phyloP scores from a whole-genome alignment of 306 rosid species.

The Sicyos baderoa region DNA sequence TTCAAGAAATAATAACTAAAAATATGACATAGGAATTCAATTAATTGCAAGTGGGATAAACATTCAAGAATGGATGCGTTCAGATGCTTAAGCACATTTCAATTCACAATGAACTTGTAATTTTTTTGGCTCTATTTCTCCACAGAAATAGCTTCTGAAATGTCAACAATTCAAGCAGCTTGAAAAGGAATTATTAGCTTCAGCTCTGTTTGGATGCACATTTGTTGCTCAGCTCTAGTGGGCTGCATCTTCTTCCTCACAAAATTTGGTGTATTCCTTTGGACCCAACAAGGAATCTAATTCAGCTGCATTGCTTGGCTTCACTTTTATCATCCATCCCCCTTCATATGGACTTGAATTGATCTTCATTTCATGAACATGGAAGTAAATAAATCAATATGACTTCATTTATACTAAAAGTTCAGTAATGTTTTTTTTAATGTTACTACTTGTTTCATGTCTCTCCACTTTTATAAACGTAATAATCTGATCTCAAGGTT shows the following conservation, averaged over 20 bases:
- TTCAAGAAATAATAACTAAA: neutral
- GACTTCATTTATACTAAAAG: neutral
- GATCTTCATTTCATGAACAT: constrained; percentile 37
- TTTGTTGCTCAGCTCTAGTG: constrained; percentile 32
- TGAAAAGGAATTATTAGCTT: neutral
- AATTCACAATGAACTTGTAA: constrained; percentile 12
- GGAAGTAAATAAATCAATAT: neutral
- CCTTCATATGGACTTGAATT: constrained; percentile 76
- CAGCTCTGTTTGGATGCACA: neutral
- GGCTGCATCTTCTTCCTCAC: constrained; percentile 82
- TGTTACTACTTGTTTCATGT: neutral
- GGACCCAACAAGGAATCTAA: constrained; percentile 57
- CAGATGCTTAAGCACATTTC: constrained; percentile 12
- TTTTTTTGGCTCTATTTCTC: neutral
- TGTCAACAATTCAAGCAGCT: constrained; percentile 17
- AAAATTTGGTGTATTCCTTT: constrained; percentile 70
- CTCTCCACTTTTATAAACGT: neutral
- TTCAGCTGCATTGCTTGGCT: constrained; percentile 61
- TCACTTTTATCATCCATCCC: constrained; percentile 95
- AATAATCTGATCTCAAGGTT: neutral
- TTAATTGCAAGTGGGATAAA: neutral
- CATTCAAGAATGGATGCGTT: constrained; percentile 8
- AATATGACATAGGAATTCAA: neutral
- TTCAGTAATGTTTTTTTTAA: neutral
- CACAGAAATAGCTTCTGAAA: constrained; percentile 9